These are phyloP conservation scores for Leishmania arabica DNA, from an alignment of 208 protist species.

Conservation along the genomic window DNA sequence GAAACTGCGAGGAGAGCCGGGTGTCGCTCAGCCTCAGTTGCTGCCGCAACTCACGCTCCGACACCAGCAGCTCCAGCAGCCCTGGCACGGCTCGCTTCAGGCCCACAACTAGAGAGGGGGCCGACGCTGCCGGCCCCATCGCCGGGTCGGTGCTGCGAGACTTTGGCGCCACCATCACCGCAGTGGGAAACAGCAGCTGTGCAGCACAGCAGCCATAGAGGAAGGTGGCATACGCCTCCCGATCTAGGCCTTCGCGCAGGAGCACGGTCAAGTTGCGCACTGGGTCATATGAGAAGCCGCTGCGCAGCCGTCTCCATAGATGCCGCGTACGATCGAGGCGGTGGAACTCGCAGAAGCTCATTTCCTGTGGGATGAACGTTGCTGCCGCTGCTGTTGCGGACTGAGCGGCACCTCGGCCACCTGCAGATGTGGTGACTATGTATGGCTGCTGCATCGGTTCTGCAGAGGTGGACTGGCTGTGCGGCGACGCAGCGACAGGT, in stretches of 20 bases:
- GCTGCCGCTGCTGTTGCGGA: neutral
- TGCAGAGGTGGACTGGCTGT: neutral
- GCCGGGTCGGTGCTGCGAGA: neutral
- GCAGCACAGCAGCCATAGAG: slow-evolving; percentile 58
- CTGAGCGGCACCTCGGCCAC: neutral
- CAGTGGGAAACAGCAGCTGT: slow-evolving; percentile 34
- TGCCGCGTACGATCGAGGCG: slow-evolving; percentile 17
- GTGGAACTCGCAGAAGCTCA: slow-evolving; percentile 23
- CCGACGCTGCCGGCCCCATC: neutral
- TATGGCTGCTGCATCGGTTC: neutral
- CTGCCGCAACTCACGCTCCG: slow-evolving; percentile 30
- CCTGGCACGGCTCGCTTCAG: slow-evolving; percentile 36
- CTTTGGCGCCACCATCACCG: neutral
- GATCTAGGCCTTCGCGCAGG: slow-evolving; percentile 56
- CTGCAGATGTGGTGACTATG: neutral
- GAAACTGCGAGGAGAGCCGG: slow-evolving; percentile 26
- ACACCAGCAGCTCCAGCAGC: slow-evolving; percentile 45
- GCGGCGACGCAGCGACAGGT: slow-evolving; percentile 2
- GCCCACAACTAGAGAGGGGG: slow-evolving; percentile 9
- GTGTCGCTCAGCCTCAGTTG: slow-evolving; percentile 29
- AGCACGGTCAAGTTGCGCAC: slow-evolving; percentile 48
- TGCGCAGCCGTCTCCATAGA: slow-evolving; percentile 37
- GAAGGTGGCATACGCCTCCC: slow-evolving; percentile 68
- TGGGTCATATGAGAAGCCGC: slow-evolving; percentile 47
- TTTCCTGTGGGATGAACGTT: slow-evolving; percentile 8